Evolutionary conservation across 2,329 filamentous ascomycete genomes (phyloP).

Genomic region (Talaromyces sp.): DNA sequence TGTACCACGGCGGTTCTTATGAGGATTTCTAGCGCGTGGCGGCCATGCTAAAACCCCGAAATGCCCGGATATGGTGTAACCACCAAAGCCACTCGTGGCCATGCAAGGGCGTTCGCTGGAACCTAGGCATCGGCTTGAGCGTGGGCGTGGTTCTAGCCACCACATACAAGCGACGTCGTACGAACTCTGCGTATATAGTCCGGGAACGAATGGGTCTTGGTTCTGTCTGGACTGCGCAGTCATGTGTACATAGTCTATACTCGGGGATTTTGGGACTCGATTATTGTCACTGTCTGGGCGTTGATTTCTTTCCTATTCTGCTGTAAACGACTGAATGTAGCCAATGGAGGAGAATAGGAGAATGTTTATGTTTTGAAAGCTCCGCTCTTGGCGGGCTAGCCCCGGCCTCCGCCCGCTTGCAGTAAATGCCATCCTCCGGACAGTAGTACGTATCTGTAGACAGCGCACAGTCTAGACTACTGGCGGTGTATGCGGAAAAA

Average conservation of each 20-base stretch:
- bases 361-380: background rate
- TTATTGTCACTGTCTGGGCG: background rate
- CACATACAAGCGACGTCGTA: background rate
- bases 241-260: background rate
- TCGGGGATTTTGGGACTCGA: background rate
- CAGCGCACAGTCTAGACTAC: background rate
- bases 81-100: background rate
- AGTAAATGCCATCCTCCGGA: too few species aligned
- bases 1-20: background rate
- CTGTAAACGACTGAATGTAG: background rate
- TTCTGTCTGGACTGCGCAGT: background rate
- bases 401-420: background rate
- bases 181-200: background rate
- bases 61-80: background rate
- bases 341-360: background rate
- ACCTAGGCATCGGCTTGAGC: background rate
- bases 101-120: background rate
- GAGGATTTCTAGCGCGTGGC: background rate
- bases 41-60: background rate
- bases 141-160: background rate
- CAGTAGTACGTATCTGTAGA: too few species aligned
- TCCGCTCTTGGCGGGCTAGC: conserved; percentile 2
- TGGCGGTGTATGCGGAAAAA: background rate
- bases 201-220: background rate
- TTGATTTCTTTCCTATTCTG: conserved; percentile 2